Evolutionary conservation across 2,329 filamentous ascomycete genomes (phyloP).

Genomic region (Tympanopsis confertula): DNA sequence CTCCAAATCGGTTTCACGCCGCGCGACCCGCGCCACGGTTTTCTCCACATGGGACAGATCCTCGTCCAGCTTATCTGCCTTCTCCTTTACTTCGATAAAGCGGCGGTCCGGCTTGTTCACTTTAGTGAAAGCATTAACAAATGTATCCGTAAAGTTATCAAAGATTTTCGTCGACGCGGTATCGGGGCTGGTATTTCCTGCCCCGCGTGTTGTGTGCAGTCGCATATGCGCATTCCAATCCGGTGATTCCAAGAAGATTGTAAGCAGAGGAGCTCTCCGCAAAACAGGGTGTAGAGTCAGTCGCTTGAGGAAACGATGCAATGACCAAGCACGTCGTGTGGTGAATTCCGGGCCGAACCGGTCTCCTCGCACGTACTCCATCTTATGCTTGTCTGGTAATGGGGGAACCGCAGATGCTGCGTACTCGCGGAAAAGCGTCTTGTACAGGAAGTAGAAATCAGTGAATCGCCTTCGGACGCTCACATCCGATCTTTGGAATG

Average conservation of each 20-base stretch:
- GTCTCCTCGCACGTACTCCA: conserved; percentile 95
- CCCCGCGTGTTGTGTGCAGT: conserved; percentile 54
- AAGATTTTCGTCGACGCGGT: too few species aligned
- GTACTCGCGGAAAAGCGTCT: conserved; percentile 76
- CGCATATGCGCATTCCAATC: conserved; percentile 98
- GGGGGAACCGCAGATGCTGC: conserved; percentile 87
- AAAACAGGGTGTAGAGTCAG: conserved; percentile 81
- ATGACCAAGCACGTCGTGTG: conserved; percentile 71
- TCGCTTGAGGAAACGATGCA: conserved; percentile 81
- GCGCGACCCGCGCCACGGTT: conserved; percentile 80
- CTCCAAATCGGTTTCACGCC: conserved; percentile 79
- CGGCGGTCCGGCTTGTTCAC: conserved; percentile 89
- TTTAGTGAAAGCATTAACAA: conserved; percentile 95
- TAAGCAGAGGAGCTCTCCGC: conserved; percentile 69
- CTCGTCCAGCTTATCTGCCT: conserved; percentile 86
- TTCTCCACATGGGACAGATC: conserved; percentile 90
- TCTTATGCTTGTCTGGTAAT: conserved; percentile 94
- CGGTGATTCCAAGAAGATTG: conserved; percentile 79
- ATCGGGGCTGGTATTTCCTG: conserved; percentile 52
- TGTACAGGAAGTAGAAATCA: conserved; percentile 94
- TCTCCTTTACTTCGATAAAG: conserved; percentile 87
- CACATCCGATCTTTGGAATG: conserved; percentile 74
- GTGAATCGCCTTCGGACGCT: conserved; percentile 84
- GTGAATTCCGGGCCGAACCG: conserved; percentile 92
- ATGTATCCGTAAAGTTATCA: conserved; percentile 88